A percentile compares a stretch with the other conserved stretches of the same genome.
phyloP scores from a whole-genome alignment of 2,329 filamentous ascomycete species.

The Sclerotinia nivalis region DNA sequence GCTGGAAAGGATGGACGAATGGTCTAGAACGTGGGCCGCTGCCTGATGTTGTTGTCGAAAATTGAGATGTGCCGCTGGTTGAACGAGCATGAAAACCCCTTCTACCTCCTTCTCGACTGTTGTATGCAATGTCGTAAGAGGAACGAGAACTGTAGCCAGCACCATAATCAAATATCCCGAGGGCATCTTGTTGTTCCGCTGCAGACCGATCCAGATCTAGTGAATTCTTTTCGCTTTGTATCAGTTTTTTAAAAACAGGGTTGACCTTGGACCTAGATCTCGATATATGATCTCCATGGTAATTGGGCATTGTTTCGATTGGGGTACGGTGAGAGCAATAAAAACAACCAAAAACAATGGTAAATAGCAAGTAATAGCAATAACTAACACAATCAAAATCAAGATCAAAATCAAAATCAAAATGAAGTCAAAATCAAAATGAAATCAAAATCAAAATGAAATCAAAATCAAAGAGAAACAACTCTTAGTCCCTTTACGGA shows the following conservation, averaged over 20 bases:
- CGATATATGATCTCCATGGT: slow-evolving; percentile 30
- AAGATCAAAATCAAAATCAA: slow-evolving; percentile 8
- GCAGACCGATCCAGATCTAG: slow-evolving; percentile 61
- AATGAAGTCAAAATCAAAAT: too few relatives aligned
- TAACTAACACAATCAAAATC: slow-evolving; percentile 15
- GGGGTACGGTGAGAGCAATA: slow-evolving; percentile 13
- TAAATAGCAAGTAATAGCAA: slow-evolving; percentile 10
- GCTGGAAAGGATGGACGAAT: slow-evolving; percentile 66
- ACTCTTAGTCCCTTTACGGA: slow-evolving; percentile 15
- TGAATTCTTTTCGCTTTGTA: slow-evolving; percentile 59
- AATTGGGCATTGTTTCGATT: slow-evolving; percentile 34
- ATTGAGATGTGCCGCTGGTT: slow-evolving; percentile 55
- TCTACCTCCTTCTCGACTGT: slow-evolving; percentile 27
- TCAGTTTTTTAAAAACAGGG: slow-evolving; percentile 60
- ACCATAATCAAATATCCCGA: slow-evolving; percentile 43
- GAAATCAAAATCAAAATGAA: slow-evolving; percentile 12
- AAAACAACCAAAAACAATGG: slow-evolving; percentile 2
- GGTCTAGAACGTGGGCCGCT: slow-evolving; percentile 47
- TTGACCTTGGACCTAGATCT: slow-evolving; percentile 45
- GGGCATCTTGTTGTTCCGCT: slow-evolving; percentile 56
- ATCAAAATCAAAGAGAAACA: slow-evolving; percentile 14
- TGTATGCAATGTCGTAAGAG: slow-evolving; percentile 37
- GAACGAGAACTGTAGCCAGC: slow-evolving; percentile 31
- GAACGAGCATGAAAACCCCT: slow-evolving; percentile 53
- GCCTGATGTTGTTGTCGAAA: slow-evolving; percentile 56